Evolutionary conservation across 2,329 filamentous ascomycete genomes (phyloP), one percentile per base, ranked within the genome.

Genomic region (Byssoonygena ceratinophila): DNA sequence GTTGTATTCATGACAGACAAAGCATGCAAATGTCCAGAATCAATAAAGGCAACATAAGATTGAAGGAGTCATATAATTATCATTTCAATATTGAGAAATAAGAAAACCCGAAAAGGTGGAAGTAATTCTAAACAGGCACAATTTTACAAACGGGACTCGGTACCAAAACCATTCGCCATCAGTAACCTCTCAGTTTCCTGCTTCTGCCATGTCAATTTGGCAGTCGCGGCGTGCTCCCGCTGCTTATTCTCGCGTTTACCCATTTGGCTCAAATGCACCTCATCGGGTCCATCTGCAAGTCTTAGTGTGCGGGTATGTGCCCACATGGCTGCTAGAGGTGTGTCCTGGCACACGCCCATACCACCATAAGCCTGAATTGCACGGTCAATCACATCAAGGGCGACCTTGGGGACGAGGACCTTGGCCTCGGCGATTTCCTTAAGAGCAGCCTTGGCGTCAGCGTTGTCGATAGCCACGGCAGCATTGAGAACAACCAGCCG

Each of bases 381-480:
- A 56, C 90, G 85, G 75, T 98, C 92, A 62, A 98, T 91, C 61
- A 97, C 87, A 16, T 81, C 82, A 59, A 96, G 77, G 1, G 87
- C 83, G 63, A 84, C 87, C 64, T 82, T 77, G 0, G 92, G 92
- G 7, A 94, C 85, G 16, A 95, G 79, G 0, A 97, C 84, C 77
- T 98, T 98, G 59, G 92, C 91, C 72, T 96, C 81, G 23, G 90
- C 91, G 60, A 98, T 98, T 69, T 97, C 88, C 68, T 85, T 88
- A 56, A 96, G 79, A 0, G 91, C 88, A 59, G 82, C 81, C 75
- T 97, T 97, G 61, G 92, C 86, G 60, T 91, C 85, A 18, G 83
- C 79, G 60, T 86, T 79, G 71, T 98, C 92, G 74, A 98, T 97
- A 73, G 87, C 88, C 69, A 94, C 85, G 55, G 92, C 92, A 1